A percentile compares a stretch with the other conserved stretches of the same genome.
Conservation (phyloP, 306 rosid genomes). For the Cercis canadensis region DNA sequence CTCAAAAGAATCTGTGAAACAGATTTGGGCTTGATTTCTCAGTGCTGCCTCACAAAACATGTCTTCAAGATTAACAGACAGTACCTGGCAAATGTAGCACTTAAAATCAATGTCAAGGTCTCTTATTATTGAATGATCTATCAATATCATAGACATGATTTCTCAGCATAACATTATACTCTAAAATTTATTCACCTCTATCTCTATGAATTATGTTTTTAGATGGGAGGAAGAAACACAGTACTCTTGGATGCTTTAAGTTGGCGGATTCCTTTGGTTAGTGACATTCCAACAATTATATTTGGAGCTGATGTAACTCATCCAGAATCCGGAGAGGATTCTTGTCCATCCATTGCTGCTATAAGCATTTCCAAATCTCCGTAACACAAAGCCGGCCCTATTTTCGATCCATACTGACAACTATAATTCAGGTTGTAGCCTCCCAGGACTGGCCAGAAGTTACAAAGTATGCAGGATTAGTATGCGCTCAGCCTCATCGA, state of each 20-base stretch:
- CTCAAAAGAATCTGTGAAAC: conserved; percentile 77
- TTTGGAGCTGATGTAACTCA: conserved; percentile 90
- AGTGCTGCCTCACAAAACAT: conserved; percentile 72
- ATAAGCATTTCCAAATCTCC: conserved; percentile 45
- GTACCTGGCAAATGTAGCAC: conserved; percentile 68
- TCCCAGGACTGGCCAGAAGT: conserved; percentile 95
- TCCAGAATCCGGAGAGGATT: conserved; percentile 73
- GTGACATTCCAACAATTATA: conserved; percentile 80
- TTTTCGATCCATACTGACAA: conserved; percentile 34
- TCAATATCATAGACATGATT: neutral
- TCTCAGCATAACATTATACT: no score
- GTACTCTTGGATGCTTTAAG: conserved; percentile 79
- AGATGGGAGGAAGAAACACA: conserved; percentile 86
- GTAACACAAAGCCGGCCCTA: neutral
- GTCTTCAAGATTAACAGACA: conserved; percentile 69
- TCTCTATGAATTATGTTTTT: neutral
- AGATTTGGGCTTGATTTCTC: conserved; percentile 71
- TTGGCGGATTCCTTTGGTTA: conserved; percentile 75
- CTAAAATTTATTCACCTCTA: no score
- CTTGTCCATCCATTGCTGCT: conserved; percentile 80
- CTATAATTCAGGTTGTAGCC: conserved; percentile 70
- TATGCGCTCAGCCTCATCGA: conserved; percentile 79
- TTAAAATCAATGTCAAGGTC: conserved; percentile 74
- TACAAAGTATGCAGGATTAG: conserved; percentile 79
- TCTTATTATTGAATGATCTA: conserved; percentile 17